These are phyloP conservation scores for Bruguiera hainesii DNA, from an alignment of 441 rosid genomes.

Conservation along the genomic window DNA sequence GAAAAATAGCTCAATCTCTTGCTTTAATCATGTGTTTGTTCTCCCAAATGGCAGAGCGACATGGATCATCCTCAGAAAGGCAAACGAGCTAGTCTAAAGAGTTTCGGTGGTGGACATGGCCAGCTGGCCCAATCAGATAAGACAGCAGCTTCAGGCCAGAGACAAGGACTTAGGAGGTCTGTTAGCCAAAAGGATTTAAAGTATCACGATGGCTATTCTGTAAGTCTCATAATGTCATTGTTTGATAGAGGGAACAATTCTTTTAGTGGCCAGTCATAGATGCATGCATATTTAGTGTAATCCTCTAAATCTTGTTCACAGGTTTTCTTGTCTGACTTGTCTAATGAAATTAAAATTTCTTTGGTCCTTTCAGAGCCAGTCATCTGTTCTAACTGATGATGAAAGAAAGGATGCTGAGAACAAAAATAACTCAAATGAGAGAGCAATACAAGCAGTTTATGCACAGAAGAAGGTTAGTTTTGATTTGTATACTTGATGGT, in stretches of 20 bases:
- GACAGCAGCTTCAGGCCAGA: slow-evolving; percentile 39
- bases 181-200: slow-evolving; percentile 66
- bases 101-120: slow-evolving; percentile 33
- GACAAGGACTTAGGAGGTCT: slow-evolving; percentile 62
- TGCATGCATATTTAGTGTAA: not conserved
- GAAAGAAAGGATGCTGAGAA: slow-evolving; percentile 56
- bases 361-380: slow-evolving; percentile 66
- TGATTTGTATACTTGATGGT: slow-evolving; percentile 9
- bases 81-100: slow-evolving; percentile 36
- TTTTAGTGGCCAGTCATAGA: too few species aligned
- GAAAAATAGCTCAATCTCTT: not conserved
- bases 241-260: not conserved
- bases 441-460: slow-evolving; percentile 66
- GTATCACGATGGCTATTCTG: slow-evolving; percentile 80
- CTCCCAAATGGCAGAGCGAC: slow-evolving; percentile 63
- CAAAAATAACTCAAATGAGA: slow-evolving; percentile 49
- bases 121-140: slow-evolving; percentile 34
- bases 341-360: slow-evolving; percentile 11
- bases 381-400: slow-evolving; percentile 87
- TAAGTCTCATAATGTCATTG: slow-evolving; percentile 37
- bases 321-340: slow-evolving; percentile 7
- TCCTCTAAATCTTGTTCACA: not conserved
- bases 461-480: slow-evolving; percentile 70
- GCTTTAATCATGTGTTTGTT: slow-evolving; percentile 17
- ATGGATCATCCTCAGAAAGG: slow-evolving; percentile 43